A percentile compares a stretch with the other conserved stretches of the same genome.
Evolutionary conservation across 208 protist species (phyloP).

Genomic region (Crithidia brevicula): DNA sequence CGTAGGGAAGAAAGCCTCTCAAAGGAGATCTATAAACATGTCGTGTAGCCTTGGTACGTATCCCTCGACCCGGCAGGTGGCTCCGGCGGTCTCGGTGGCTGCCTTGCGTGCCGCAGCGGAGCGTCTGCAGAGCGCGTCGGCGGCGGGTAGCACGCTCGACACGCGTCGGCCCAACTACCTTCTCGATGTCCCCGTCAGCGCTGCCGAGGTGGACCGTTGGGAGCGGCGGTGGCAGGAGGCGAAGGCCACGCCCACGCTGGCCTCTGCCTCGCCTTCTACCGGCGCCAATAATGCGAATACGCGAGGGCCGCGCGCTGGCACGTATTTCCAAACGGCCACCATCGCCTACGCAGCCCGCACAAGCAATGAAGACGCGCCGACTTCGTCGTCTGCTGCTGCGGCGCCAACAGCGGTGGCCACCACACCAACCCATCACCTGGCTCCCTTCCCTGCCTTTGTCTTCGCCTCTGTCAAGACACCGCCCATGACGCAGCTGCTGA

Average conservation of each 20-base stretch:
- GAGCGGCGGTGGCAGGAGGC: constrained; percentile 23
- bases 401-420: background rate
- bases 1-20: too few relatives aligned
- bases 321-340: constrained; percentile 21
- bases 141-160: background rate
- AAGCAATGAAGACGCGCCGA: background rate
- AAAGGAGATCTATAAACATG: too few relatives aligned
- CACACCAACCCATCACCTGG: constrained; percentile 47
- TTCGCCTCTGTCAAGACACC: constrained; percentile 41
- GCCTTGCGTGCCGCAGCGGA: constrained; percentile 28
- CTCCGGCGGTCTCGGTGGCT: constrained; percentile 6
- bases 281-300: background rate
- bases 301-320: background rate
- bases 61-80: constrained; percentile 26
- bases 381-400: background rate
- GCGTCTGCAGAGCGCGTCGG: constrained; percentile 25
- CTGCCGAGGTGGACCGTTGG: constrained; percentile 64
- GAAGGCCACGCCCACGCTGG: background rate
- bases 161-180: constrained; percentile 43
- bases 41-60: constrained; percentile 32
- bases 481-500: constrained; percentile 82
- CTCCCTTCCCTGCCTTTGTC: constrained; percentile 70
- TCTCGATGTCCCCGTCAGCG: constrained; percentile 77
- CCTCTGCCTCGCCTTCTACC: constrained; percentile 4
- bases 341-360: constrained; percentile 30